Base-by-base conservation (phyloP, 2,329 filamentous ascomycete species). In the Coccinonectria pachysandricola region DNA sequence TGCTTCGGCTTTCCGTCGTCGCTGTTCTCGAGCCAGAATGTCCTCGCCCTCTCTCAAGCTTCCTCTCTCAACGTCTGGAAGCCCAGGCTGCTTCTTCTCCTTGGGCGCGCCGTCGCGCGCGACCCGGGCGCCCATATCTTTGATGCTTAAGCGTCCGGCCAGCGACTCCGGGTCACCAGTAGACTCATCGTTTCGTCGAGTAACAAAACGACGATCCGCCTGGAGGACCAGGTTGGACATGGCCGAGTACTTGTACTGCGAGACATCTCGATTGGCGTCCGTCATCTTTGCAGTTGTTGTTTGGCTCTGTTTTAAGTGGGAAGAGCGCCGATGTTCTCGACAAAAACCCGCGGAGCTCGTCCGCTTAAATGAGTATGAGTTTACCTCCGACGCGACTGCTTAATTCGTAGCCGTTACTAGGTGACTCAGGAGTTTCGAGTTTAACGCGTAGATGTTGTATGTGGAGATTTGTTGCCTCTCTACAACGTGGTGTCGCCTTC, bases 151-250 rank as follows among this genome's bases (percentile, higher is more conserved):
- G 44, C 87, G 80, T 28, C 91, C 91, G 31, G 91, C 92, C 32
- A 98, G 75, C 31, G 92, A 98, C 63, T 98, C 91, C 26, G 91
- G 92, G 55, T 98, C 91, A 47, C 91, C 91, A 26, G 88, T 96
- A 39, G 85, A 79, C 64, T 98, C 92, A 60, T 98, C 88, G 45
- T 79, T 86, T 48, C 86, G 78, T 55, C 91, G 78, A 39, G 85
- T 85, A 47, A 93, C 80, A 55, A 98, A 96, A 48, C 91, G 80
- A 63, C 87, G 80, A 67, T 98, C 91, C 65, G 86, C 87, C 82
- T 98, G 91, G 75, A 98, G 84, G 54, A 98, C 91, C 85, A 98
- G 80, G 76, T 98, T 98, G 65, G 91, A 98, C 91, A 98, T 96
- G 59, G 84, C 86, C 76, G 86, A 86, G 74, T 95, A 94, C 62